phyloP scores from a whole-genome alignment of 805 yeast genomes.

The Candida oleophila region DNA sequence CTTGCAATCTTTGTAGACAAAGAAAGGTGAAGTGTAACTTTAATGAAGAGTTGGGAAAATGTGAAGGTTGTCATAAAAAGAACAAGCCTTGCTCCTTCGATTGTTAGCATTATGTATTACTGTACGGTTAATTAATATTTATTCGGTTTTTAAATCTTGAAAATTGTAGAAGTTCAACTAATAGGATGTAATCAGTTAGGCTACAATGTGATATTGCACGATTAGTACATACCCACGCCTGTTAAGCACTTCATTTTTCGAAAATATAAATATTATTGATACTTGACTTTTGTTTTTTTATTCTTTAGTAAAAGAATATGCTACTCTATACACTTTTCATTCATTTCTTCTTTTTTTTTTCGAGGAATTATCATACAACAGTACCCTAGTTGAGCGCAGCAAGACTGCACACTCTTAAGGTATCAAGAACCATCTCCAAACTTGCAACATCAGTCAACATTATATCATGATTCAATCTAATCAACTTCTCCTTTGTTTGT shows the following conservation, averaged over 20 bases:
- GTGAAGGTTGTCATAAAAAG: conserved; percentile 43
- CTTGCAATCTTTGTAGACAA: conserved; percentile 41
- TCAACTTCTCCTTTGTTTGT: background rate
- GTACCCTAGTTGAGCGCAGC: background rate
- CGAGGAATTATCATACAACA: too few relatives aligned
- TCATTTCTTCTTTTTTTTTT: too few relatives aligned
- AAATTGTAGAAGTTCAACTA: too few relatives aligned
- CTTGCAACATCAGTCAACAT: background rate
- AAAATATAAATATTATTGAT: too few relatives aligned
- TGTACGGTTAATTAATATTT: background rate
- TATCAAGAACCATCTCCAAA: conserved; percentile 1
- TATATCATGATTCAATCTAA: conserved; percentile 4
- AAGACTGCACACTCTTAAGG: background rate
- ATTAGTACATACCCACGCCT: too few relatives aligned
- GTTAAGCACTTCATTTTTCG: too few relatives aligned
- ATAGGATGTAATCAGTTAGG: too few relatives aligned
- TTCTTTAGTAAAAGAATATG: too few relatives aligned
- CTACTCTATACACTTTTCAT: too few relatives aligned
- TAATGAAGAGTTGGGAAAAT: conserved; percentile 26
- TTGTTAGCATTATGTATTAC: background rate
- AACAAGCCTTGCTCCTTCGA: conserved; percentile 34
- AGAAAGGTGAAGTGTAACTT: conserved; percentile 44
- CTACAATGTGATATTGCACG: too few relatives aligned
- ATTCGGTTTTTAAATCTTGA: background rate
- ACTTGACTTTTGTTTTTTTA: background rate